These are phyloP conservation scores for Boletellus emodensis DNA, from an alignment of 768 basidiomycete species.

Conservation along the genomic window DNA sequence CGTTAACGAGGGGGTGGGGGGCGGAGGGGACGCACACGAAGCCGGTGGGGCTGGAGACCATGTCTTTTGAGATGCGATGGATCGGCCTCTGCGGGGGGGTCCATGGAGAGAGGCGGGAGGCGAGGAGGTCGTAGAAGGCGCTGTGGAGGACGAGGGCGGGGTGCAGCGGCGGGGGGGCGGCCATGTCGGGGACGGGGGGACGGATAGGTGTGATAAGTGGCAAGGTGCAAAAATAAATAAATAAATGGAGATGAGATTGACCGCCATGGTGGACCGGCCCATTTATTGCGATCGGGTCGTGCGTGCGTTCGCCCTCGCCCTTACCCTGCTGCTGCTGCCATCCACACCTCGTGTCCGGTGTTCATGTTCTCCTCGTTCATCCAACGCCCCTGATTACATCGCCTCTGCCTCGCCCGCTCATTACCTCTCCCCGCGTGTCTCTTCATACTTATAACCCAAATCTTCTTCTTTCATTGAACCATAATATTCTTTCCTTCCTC, in stretches of 20 bases:
- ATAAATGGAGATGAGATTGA: neutral
- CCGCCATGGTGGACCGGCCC: conserved; percentile 8
- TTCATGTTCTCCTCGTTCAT: conserved; percentile 51
- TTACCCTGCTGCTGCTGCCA: conserved; percentile 36
- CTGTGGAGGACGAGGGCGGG: conserved; percentile 59
- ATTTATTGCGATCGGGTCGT: conserved; percentile 24
- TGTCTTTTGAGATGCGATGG: conserved; percentile 78
- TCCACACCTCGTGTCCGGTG: conserved; percentile 47
- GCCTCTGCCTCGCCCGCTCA: conserved; percentile 38
- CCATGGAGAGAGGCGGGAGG: conserved; percentile 57
- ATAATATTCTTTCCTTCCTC: conserved; percentile 42
- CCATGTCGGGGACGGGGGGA: conserved; percentile 3
- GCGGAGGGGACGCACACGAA: conserved; percentile 65
- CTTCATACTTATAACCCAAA: conserved; percentile 51
- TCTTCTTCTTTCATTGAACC: conserved; percentile 46
- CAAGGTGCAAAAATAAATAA: neutral
- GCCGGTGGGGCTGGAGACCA: conserved; percentile 79
- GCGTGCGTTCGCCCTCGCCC: conserved; percentile 32
- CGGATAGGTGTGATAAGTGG: too few species aligned
- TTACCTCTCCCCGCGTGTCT: conserved; percentile 40
- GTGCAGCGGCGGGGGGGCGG: neutral
- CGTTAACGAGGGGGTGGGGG: neutral
- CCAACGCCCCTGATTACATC: conserved; percentile 43
- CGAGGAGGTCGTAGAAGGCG: conserved; percentile 84
- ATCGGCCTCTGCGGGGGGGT: conserved; percentile 47